Conservation (phyloP, 768 basidiomycete species). For the Mycena metata region DNA sequence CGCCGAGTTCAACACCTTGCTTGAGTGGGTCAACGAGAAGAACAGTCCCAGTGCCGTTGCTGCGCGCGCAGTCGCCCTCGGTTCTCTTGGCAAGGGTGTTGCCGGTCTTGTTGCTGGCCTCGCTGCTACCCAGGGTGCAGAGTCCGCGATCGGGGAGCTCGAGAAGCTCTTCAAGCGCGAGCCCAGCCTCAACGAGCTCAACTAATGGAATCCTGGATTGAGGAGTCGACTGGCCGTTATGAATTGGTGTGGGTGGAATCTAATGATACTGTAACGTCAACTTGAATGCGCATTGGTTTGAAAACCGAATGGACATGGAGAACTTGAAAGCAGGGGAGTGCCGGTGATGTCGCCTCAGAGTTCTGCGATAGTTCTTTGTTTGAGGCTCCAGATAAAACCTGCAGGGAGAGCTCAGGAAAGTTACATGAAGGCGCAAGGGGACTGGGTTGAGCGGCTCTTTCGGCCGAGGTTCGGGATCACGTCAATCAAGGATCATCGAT, state of each 20-base stretch:
- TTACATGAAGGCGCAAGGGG: too few relatives aligned
- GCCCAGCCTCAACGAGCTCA: conserved; percentile 28
- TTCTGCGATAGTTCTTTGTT: too few relatives aligned
- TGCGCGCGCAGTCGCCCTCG: conserved; percentile 6
- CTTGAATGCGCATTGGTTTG: conserved; percentile 17
- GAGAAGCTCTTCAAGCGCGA: conserved; percentile 16
- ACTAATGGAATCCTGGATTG: conserved; percentile 6
- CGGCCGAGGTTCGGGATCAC: too few relatives aligned
- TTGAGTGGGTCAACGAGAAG: conserved; percentile 17
- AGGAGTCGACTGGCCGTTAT: too few relatives aligned
- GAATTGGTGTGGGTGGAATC: too few relatives aligned
- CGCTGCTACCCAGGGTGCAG: conserved; percentile 19
- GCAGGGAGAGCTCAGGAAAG: too few relatives aligned
- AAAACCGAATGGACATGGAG: background rate
- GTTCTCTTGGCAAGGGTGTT: conserved; percentile 23
- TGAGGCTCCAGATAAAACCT: too few relatives aligned
- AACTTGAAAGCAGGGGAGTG: background rate
- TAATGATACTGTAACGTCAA: conserved; percentile 5
- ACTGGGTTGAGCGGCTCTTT: too few relatives aligned
- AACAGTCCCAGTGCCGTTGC: background rate
- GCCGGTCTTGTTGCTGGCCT: conserved; percentile 22
- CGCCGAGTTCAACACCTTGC: conserved; percentile 30
- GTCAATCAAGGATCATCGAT: too few relatives aligned
- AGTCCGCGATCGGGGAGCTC: conserved; percentile 7
- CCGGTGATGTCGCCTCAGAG: too few relatives aligned